Conservation (phyloP, 352 stramenopile genomes). For the Pythium aristosporum region DNA sequence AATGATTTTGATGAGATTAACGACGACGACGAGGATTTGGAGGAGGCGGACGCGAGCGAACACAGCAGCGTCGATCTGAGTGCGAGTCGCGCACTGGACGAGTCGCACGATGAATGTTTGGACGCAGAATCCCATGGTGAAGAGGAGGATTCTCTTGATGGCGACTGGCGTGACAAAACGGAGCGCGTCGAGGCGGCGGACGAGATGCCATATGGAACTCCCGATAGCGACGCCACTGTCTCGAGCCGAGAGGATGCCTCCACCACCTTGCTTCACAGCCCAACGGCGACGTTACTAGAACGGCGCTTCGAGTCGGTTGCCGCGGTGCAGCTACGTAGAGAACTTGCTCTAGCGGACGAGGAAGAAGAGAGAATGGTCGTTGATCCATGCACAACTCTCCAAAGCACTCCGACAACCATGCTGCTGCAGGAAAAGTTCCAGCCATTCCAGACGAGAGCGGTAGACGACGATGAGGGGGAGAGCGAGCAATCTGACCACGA, state of each 20-base stretch:
- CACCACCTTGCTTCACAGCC: conserved; percentile 11
- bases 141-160: not conserved
- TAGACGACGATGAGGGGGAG: not conserved
- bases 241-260: not conserved
- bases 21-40: not conserved
- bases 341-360: not conserved
- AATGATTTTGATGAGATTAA: conserved; percentile 6
- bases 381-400: conserved; percentile 3
- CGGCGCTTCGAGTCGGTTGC: not conserved
- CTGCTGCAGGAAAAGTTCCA: conserved; percentile 16
- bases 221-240: not conserved
- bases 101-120: not conserved
- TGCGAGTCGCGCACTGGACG: not conserved
- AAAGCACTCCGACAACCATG: not conserved
- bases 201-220: not conserved
- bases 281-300: conserved; percentile 1
- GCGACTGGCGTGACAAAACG: not conserved
- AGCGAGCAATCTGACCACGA: not conserved
- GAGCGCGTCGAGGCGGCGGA: not conserved
- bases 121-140: not conserved
- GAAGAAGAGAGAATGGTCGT: not conserved
- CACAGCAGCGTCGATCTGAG: not conserved
- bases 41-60: not conserved
- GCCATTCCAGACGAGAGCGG: not conserved
- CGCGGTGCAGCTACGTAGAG: not conserved